A percentile compares a stretch with the other conserved stretches of the same genome.
Conservation (phyloP, 305 asterid species). For the Fraxinus latifolia region DNA sequence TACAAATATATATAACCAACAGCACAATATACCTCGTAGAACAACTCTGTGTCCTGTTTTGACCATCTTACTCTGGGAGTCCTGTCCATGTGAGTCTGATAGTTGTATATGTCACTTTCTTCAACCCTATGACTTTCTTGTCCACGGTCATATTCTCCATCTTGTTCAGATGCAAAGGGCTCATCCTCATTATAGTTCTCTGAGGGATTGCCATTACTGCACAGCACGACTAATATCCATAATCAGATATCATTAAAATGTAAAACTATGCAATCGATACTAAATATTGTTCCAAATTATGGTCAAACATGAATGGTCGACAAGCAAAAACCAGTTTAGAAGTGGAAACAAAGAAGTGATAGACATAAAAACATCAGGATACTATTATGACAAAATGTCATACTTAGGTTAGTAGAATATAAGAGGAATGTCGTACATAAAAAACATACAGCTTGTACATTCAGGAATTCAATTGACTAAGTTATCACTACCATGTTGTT, state of each 20-base stretch:
- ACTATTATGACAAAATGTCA: background rate
- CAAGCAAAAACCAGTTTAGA: background rate
- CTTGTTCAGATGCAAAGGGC: conserved; percentile 34
- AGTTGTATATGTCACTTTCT: conserved; percentile 54
- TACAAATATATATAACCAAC: background rate
- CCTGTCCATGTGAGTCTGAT: conserved; percentile 73
- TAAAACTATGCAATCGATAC: background rate
- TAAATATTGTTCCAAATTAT: background rate
- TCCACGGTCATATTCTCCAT: conserved; percentile 36
- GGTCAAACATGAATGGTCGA: background rate
- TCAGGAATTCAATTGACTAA: background rate
- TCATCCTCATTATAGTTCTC: conserved; percentile 40
- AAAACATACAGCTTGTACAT: background rate
- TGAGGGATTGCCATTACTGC: conserved; percentile 43
- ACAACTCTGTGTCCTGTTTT: conserved; percentile 77
- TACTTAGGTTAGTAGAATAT: background rate
- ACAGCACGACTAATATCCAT: conserved; percentile 29
- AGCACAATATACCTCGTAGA: conserved; percentile 64
- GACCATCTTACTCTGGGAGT: conserved; percentile 72
- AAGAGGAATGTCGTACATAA: background rate
- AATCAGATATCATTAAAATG: conserved; percentile 6
- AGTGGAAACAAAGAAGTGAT: background rate
- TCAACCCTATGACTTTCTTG: conserved; percentile 32
- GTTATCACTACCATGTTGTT: background rate
- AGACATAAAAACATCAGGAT: background rate